Conservation (phyloP, 371 early-diverging fungal genomes). For the Funneliformis caledonium region DNA sequence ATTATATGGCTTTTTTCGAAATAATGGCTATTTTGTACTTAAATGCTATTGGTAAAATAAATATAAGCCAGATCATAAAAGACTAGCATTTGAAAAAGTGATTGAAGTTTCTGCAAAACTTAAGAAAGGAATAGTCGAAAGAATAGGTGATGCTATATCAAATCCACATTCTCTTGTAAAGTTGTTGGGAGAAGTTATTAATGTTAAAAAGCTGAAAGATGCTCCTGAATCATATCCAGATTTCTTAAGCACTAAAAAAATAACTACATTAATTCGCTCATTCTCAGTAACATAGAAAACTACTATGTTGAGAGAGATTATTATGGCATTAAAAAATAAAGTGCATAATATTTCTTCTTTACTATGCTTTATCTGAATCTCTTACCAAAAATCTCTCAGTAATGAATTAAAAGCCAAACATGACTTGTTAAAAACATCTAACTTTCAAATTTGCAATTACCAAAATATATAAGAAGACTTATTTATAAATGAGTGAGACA, state of each 20-base stretch:
- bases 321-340: constrained; percentile 19
- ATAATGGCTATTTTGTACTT: too few relatives aligned
- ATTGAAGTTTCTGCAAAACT: background rate
- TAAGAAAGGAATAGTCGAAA: background rate
- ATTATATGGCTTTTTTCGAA: constrained; percentile 38
- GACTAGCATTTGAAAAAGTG: background rate
- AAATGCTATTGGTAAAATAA: constrained; percentile 37
- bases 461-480: too few relatives aligned
- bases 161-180: too few relatives aligned
- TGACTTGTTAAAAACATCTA: constrained; percentile 21
- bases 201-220: too few relatives aligned
- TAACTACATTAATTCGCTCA: constrained; percentile 12
- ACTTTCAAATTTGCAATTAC: too few relatives aligned
- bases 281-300: constrained; percentile 21
- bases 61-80: constrained; percentile 30
- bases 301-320: too few relatives aligned
- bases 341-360: constrained; percentile 24
- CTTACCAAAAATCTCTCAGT: constrained; percentile 30
- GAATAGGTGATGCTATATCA: too few relatives aligned
- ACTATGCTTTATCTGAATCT: too few relatives aligned
- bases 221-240: too few relatives aligned
- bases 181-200: too few relatives aligned
- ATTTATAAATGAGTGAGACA: constrained; percentile 9
- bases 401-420: constrained; percentile 27
- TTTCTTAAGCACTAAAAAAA: too few relatives aligned